Conservation (phyloP, 306 rosid genomes). For the Prosopis cineraria region DNA sequence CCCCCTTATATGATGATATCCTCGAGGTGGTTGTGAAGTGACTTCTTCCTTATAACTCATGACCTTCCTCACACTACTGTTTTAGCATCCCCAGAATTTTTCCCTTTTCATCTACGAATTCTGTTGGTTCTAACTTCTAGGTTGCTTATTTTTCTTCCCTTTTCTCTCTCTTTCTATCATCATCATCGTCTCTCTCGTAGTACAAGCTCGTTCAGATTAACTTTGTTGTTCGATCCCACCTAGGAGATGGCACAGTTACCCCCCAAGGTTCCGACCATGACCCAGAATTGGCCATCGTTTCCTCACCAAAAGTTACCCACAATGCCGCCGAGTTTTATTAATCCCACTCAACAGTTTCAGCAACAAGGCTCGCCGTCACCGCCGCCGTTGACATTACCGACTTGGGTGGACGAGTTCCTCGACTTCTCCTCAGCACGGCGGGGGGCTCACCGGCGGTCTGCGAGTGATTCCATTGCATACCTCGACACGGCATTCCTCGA, state of each 20-base stretch:
- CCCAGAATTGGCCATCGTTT: conserved; percentile 76
- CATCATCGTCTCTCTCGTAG: neutral
- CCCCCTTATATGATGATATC: neutral
- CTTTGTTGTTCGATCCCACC: conserved; percentile 4
- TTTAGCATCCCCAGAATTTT: neutral
- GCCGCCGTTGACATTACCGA: conserved; percentile 13
- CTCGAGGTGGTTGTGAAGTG: neutral
- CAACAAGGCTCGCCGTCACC: neutral
- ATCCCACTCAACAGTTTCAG: conserved; percentile 1
- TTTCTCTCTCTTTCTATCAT: neutral
- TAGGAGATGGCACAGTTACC: conserved; percentile 89
- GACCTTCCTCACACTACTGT: neutral
- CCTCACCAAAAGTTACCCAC: conserved; percentile 44
- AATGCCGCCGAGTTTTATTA: conserved; percentile 48
- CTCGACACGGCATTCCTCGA: conserved; percentile 41
- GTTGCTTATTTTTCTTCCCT: conserved; percentile 33
- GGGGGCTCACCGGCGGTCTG: conserved; percentile 72
- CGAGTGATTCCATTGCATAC: conserved; percentile 85
- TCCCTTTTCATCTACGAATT: conserved; percentile 41
- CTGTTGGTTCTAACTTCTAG: conserved; percentile 22
- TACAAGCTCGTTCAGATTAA: conserved; percentile 21
- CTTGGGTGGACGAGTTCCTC: conserved; percentile 86
- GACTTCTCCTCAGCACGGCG: conserved; percentile 80
- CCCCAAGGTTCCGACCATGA: conserved; percentile 81
- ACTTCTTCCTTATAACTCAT: neutral